Conservation (phyloP, 345 rosid species). For the Rhodomyrtus tomentosa region DNA sequence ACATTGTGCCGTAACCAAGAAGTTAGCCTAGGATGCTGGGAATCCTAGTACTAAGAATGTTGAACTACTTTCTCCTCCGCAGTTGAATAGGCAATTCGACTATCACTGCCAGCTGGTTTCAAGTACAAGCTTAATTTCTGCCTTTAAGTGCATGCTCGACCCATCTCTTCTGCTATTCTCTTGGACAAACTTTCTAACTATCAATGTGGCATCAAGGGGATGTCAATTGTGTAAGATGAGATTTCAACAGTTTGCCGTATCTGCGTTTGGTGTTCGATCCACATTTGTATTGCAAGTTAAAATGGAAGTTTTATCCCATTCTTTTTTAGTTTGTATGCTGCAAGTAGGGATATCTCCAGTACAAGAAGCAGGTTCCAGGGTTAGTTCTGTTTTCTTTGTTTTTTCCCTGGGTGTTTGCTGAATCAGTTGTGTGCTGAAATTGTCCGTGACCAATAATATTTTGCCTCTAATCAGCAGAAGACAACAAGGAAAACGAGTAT, state of each 20-base stretch:
- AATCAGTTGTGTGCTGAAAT: background rate
- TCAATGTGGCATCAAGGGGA: background rate
- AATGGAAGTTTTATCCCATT: background rate
- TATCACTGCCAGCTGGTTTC: background rate
- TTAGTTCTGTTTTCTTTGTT: background rate
- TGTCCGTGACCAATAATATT: background rate
- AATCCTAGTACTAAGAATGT: background rate
- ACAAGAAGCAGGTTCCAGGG: background rate
- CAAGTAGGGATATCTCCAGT: background rate
- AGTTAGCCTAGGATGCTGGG: background rate
- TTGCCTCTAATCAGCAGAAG: background rate
- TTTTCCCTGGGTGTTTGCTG: background rate
- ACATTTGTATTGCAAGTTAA: background rate
- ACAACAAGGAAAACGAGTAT: fast-evolving
- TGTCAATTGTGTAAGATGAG: background rate
- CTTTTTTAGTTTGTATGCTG: background rate
- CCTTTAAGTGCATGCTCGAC: background rate
- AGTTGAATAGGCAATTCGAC: background rate
- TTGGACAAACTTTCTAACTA: background rate
- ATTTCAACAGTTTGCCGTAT: background rate
- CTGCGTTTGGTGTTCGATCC: background rate
- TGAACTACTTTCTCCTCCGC: background rate
- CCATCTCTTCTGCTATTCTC: background rate
- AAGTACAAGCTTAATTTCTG: background rate
- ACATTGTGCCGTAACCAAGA: background rate